These are phyloP conservation scores for Cruciata laevipes DNA, from an alignment of 257 asterid genomes.

Conservation along the genomic window DNA sequence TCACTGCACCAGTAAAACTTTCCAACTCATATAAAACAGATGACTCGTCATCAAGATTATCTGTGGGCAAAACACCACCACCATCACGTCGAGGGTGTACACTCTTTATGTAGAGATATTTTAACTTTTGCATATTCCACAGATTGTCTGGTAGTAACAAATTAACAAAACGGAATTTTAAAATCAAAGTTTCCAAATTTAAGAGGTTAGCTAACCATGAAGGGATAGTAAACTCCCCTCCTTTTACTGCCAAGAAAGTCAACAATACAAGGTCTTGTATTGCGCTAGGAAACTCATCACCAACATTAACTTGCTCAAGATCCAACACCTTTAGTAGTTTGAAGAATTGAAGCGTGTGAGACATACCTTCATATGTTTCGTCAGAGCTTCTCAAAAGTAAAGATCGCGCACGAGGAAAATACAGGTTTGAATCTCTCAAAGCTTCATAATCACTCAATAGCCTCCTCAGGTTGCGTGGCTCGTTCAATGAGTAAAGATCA, in stretches of 20 bases:
- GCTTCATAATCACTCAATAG: neutral
- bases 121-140: neutral
- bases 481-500: neutral
- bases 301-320: neutral
- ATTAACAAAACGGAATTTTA: fast-evolving
- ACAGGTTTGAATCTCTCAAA: neutral
- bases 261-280: constrained; percentile 6
- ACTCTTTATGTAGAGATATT: neutral
- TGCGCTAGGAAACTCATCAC: neutral
- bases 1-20: neutral
- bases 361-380: too few species aligned
- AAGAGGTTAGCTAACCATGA: constrained; percentile 5
- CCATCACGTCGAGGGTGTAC: fast-evolving
- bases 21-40: constrained; percentile 3
- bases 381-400: neutral
- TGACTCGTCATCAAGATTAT: neutral
- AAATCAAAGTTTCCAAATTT: neutral
- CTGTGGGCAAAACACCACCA: neutral
- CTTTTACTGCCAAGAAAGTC: neutral
- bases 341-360: neutral
- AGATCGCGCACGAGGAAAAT: neutral
- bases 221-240: neutral
- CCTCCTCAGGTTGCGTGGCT: neutral
- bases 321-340: constrained; percentile 6
- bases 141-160: neutral